phyloP scores from a whole-genome alignment of 495 filamentous ascomycete species.

The Amniculicola lignicola region DNA sequence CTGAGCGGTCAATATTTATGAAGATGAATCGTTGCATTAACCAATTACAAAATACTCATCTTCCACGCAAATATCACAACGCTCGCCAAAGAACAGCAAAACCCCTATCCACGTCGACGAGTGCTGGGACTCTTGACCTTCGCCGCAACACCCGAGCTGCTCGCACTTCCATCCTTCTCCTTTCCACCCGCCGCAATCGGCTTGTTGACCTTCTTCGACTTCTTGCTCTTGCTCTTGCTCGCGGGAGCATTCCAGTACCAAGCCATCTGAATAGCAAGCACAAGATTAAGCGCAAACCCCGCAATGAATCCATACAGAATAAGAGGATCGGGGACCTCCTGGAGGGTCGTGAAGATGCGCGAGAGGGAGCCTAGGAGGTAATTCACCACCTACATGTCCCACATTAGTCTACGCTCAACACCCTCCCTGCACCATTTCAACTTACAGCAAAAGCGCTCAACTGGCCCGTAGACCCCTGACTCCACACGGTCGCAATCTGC shows the following conservation, averaged over 20 bases:
- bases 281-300: slow-evolving; percentile 79
- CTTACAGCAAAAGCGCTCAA: slow-evolving; percentile 92
- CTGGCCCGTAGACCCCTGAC: slow-evolving; percentile 85
- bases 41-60: too few species aligned
- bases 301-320: slow-evolving; percentile 92
- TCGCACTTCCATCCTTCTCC: slow-evolving; percentile 8
- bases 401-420: neutral
- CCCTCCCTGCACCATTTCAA: slow-evolving; percentile 22
- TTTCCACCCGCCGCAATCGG: slow-evolving; percentile 15
- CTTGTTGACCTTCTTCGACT: slow-evolving; percentile 30
- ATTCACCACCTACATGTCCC: slow-evolving; percentile 76
- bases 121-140: slow-evolving; percentile 31
- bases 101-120: slow-evolving; percentile 24
- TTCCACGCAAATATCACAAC: too few species aligned
- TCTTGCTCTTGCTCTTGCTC: slow-evolving; percentile 46
- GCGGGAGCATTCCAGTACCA: slow-evolving; percentile 89
- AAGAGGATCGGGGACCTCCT: slow-evolving; percentile 91
- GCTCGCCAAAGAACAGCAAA: too few species aligned
- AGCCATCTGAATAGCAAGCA: slow-evolving; percentile 86
- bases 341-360: slow-evolving; percentile 93
- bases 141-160: slow-evolving; percentile 6
- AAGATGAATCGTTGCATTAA: too few species aligned
- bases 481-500: slow-evolving; percentile 82
- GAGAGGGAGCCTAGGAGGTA: slow-evolving; percentile 88
- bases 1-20: too few species aligned